These are phyloP conservation scores for Porphyra umbilicalis DNA, from an alignment of 31 red algal species.

Conservation along the genomic window DNA sequence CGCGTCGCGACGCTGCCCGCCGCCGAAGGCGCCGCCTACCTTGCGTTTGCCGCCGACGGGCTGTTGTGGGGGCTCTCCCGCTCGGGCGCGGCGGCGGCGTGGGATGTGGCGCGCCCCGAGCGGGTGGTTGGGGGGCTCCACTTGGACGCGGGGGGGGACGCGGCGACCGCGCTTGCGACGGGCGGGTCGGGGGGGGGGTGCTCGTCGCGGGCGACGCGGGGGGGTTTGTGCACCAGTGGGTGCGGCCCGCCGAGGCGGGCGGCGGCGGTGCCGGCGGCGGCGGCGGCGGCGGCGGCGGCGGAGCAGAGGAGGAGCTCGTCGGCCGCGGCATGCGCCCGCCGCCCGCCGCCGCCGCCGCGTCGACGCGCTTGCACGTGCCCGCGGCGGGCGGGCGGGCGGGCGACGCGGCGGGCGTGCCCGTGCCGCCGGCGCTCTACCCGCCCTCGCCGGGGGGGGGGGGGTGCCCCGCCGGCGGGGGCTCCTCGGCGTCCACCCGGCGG, in stretches of 20 bases:
- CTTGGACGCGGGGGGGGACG: constrained; percentile 55
- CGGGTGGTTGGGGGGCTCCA: background rate
- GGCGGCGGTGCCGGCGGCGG: background rate
- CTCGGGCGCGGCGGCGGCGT: background rate
- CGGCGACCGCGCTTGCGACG: constrained; percentile 15
- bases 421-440: background rate
- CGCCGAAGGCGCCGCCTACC: background rate
- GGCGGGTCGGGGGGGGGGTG: constrained; percentile 11
- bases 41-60: background rate
- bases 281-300: background rate
- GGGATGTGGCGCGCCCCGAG: background rate
- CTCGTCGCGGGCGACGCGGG: constrained; percentile 54
- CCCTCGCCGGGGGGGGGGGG: background rate
- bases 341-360: background rate
- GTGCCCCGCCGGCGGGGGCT: background rate
- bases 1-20: background rate
- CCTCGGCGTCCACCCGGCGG: background rate
- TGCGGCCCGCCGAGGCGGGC: too few species aligned
- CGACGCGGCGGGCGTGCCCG: background rate
- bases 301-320: background rate
- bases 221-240: constrained; percentile 82
- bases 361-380: background rate
- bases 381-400: background rate
- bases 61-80: background rate
- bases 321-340: background rate